Conservation (phyloP, 495 filamentous ascomycete species). For the Letharia columbiana region DNA sequence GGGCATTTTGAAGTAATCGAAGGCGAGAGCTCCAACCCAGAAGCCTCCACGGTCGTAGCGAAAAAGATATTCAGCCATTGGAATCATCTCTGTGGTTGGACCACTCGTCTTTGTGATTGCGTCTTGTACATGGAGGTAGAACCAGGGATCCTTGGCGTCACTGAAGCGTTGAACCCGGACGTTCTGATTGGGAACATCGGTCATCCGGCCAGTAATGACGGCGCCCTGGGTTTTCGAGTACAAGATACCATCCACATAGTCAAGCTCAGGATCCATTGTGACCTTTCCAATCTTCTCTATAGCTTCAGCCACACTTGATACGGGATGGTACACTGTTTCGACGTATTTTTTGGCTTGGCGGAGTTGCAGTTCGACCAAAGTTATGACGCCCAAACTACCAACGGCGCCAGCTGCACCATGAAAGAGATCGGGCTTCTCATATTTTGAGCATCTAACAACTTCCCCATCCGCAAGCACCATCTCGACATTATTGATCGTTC, state of each 20-base stretch:
- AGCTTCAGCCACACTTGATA: conserved; percentile 33
- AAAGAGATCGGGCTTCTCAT: conserved; percentile 41
- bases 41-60: conserved; percentile 57
- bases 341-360: conserved; percentile 40
- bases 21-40: conserved; percentile 45
- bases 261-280: conserved; percentile 32
- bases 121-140: conserved; percentile 44
- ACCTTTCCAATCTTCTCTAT: conserved; percentile 31
- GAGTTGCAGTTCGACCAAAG: conserved; percentile 45
- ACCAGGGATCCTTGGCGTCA: conserved; percentile 47
- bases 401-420: conserved; percentile 44
- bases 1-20: conserved; percentile 47
- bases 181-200: conserved; percentile 23
- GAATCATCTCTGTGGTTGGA: conserved; percentile 39
- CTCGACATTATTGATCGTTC: conserved; percentile 42
- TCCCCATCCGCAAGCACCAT: conserved; percentile 48
- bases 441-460: conserved; percentile 35
- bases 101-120: conserved; percentile 8
- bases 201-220: conserved; percentile 42
- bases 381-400: conserved; percentile 47
- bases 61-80: conserved; percentile 52
- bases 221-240: conserved; percentile 38
- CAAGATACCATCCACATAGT: conserved; percentile 49
- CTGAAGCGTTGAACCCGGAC: conserved; percentile 36
- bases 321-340: conserved; percentile 42